Base-by-base conservation (phyloP, 768 basidiomycete genomes). In the Lactifluus hygrophoroides region DNA sequence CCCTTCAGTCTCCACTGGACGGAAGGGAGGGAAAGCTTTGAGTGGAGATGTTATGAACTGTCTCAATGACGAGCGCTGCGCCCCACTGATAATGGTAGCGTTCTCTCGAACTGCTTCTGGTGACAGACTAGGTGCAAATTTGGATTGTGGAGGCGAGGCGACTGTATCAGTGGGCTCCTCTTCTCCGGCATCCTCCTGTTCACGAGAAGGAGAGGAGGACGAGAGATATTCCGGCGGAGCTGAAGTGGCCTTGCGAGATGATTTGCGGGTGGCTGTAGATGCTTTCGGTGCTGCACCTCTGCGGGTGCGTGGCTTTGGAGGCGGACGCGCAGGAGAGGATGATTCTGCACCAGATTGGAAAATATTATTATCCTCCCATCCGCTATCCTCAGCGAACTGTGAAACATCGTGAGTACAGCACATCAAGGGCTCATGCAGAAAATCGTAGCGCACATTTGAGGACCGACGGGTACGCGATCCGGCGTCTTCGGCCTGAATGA, bases 271-370 rank as follows among this genome's bases (percentile, higher is more conserved):
- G 7, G 66, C 58, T 63, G 58, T 64, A 58, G 66, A 68, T 58
- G 61, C 74, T 77, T 61, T 78, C 73, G 57, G 76, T 67, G 45
- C 74, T 62, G 70, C 77, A 76, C 54, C 74, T 64, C 63, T 75
- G 71, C 58, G 72, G 58, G 45, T 40, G 28, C 64, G 62, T 10
- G 67, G 66, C 32, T 68, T 68, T 23, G 84, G 85, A 5, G 84
- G 80, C 35, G 85, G 82, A 17, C 84, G 84, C 10, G 69, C 70
- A 34, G 90, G 89, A 14, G 88, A 90, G 7, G 88, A 88, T n/a
- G 86, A 87, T 65, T 92, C 90, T 5, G 86, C 85, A n/a, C 88
- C 90, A 9, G 88, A 90, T 67, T 93, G 90, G 69, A 93, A 93
- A 28, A 90, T 82, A 62, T 93, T 92, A 66, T 90, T 90, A 63